Evolutionary conservation across 2,329 filamentous ascomycete genomes (phyloP).

Genomic region (Sphaceloma murrayae): DNA sequence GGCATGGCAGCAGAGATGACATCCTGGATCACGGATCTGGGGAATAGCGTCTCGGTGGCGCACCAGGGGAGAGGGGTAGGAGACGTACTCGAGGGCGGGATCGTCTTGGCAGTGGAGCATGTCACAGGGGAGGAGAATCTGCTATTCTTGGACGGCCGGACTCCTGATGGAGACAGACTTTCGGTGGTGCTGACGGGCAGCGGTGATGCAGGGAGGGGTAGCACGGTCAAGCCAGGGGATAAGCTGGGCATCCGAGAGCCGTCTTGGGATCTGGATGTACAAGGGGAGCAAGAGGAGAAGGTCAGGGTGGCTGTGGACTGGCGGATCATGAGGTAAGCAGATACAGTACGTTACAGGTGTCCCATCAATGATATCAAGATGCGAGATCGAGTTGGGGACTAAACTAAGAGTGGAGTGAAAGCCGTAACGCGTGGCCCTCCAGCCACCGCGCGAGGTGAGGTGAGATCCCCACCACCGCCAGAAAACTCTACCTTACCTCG

Average conservation of each 20-base stretch:
- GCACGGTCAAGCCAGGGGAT: conserved; percentile 22
- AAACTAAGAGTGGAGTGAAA: neutral
- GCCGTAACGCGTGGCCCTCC: conserved; percentile 9
- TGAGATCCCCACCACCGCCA: too few relatives aligned
- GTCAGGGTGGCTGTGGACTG: conserved; percentile 38
- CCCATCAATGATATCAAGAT: conserved; percentile 55
- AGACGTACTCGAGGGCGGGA: neutral
- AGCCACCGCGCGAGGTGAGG: conserved; percentile 2
- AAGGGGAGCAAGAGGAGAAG: conserved; percentile 24
- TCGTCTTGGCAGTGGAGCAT: conserved; percentile 18
- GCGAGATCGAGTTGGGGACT: conserved; percentile 5
- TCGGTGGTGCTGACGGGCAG: conserved; percentile 21
- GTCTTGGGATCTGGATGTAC: conserved; percentile 34
- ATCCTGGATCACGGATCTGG: conserved; percentile 42
- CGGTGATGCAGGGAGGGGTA: conserved; percentile 21
- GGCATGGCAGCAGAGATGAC: conserved; percentile 43
- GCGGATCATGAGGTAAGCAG: conserved; percentile 21
- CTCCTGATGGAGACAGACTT: conserved; percentile 17
- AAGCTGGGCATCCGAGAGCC: conserved; percentile 33
- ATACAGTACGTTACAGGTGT: too few relatives aligned
- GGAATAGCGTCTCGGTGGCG: conserved; percentile 19
- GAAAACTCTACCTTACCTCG: too few relatives aligned
- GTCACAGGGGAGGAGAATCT: conserved; percentile 11
- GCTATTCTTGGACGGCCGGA: conserved; percentile 19
- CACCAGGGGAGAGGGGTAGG: neutral